These are phyloP conservation scores for Eucalyptus leucophloia DNA, from an alignment of 345 rosid species.

Conservation along the genomic window DNA sequence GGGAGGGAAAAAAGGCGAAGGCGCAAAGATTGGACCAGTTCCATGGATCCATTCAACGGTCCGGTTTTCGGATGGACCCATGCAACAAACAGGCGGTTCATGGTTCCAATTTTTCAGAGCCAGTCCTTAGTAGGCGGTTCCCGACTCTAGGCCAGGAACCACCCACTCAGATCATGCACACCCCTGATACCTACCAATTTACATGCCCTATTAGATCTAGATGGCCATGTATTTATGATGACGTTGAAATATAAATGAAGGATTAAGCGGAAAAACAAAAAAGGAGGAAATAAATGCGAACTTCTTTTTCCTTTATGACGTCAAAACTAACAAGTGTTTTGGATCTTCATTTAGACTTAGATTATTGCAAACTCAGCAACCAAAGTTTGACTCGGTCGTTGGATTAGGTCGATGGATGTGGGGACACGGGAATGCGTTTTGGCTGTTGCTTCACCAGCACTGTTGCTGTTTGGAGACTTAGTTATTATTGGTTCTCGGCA, in stretches of 20 bases:
- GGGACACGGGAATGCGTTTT: neutral
- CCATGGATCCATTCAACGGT: accelerated
- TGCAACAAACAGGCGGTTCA: accelerated
- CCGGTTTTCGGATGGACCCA: accelerated
- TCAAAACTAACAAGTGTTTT: neutral
- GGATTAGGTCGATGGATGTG: neutral
- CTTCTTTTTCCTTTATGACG: neutral
- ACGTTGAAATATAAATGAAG: neutral
- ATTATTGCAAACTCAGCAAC: neutral
- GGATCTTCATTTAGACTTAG: neutral
- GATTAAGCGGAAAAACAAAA: neutral
- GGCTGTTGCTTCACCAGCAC: neutral
- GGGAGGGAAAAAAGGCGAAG: too few relatives aligned
- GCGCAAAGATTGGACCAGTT: too few relatives aligned
- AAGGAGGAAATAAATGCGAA: neutral
- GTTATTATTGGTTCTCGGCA: neutral
- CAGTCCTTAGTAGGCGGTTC: accelerated
- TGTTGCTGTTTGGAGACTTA: neutral
- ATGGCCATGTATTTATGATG: neutral
- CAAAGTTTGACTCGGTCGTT: neutral
- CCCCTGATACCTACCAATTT: too few relatives aligned
- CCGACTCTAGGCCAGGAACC: accelerated
- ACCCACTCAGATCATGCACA: accelerated
- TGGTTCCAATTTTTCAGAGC: too few relatives aligned
- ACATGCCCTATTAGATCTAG: neutral